Conservation (phyloP, 2,329 filamentous ascomycete species). For the Colletotrichum nymphaeae region DNA sequence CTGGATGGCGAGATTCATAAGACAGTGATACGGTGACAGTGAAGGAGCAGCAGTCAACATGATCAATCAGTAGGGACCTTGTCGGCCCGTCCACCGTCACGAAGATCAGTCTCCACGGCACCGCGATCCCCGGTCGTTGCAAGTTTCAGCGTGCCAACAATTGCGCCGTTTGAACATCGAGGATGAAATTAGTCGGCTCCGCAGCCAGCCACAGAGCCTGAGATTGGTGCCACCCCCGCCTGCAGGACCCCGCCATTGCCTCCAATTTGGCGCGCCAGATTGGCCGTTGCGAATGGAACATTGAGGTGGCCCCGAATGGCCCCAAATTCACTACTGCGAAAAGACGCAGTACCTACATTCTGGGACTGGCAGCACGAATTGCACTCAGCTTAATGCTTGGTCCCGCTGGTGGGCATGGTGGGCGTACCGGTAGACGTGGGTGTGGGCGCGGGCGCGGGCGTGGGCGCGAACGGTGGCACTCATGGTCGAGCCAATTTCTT, state of each 20-base stretch:
- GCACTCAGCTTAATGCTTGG: background rate
- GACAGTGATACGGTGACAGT: background rate
- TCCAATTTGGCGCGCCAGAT: constrained; percentile 22
- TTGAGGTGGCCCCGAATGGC: constrained; percentile 11
- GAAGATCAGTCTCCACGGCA: constrained; percentile 34
- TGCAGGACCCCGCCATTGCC: constrained; percentile 34
- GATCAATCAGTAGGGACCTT: constrained; percentile 1
- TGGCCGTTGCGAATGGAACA: constrained; percentile 23
- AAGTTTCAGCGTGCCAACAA: constrained; percentile 26
- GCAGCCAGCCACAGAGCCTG: constrained; percentile 32
- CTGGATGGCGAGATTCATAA: background rate
- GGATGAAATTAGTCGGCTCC: constrained; percentile 34
- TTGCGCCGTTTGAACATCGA: constrained; percentile 25
- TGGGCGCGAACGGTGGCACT: background rate
- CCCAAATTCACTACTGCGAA: background rate
- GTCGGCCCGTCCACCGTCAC: constrained; percentile 19
- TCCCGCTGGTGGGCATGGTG: too few relatives aligned
- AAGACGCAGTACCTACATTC: too few relatives aligned
- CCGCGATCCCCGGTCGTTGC: constrained; percentile 34
- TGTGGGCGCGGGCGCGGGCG: too few relatives aligned
- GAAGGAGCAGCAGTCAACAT: background rate
- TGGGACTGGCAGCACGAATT: background rate
- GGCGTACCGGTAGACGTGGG: too few relatives aligned
- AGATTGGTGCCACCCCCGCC: constrained; percentile 36
- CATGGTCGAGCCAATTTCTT: constrained; percentile 33